These are phyloP conservation scores for Dalbergia cultrata DNA, from an alignment of 306 rosid genomes.

Conservation along the genomic window DNA sequence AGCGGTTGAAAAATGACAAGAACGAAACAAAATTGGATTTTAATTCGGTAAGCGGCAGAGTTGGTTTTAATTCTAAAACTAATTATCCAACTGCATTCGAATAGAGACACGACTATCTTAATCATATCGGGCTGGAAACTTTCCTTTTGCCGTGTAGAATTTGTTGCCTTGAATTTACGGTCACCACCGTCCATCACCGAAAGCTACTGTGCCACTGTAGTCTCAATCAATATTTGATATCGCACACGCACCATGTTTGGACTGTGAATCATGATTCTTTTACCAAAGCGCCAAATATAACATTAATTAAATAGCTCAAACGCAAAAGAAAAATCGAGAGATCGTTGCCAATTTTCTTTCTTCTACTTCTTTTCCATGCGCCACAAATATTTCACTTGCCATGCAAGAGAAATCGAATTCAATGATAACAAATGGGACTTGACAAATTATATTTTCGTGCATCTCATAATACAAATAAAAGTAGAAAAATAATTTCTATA, in stretches of 20 bases:
- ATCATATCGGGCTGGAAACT: background rate
- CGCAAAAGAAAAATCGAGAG: background rate
- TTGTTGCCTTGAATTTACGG: background rate
- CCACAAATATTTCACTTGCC: background rate
- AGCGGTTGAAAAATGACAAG: too few relatives aligned
- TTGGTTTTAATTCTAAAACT: too few relatives aligned
- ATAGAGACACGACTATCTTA: background rate
- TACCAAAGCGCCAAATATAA: background rate
- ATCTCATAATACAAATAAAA: background rate
- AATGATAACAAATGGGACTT: background rate
- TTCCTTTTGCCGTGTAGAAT: background rate
- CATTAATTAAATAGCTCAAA: background rate
- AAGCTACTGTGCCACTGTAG: background rate
- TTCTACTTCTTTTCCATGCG: background rate
- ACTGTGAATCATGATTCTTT: background rate
- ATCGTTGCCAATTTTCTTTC: background rate
- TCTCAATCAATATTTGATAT: background rate
- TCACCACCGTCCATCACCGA: background rate
- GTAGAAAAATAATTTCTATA: too few relatives aligned
- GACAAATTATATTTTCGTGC: background rate
- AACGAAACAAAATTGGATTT: too few relatives aligned
- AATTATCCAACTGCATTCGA: too few relatives aligned
- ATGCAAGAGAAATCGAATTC: conserved; percentile 5
- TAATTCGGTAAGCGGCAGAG: too few relatives aligned
- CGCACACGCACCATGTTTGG: background rate